Base-by-base conservation (phyloP, 164 flowering plant species). In the Protea cynaroides region DNA sequence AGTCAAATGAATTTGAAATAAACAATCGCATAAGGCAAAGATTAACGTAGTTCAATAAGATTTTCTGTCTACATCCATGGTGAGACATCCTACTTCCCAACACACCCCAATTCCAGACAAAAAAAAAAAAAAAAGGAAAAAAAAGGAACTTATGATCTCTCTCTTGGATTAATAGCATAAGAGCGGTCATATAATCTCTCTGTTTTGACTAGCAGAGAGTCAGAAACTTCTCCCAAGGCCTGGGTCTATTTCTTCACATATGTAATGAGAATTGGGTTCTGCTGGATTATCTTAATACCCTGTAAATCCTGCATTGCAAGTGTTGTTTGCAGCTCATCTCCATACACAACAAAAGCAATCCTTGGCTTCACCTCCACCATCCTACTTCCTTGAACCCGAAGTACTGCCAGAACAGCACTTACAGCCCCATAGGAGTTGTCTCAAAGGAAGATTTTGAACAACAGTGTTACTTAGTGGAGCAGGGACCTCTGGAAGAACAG, bases 321-420 rank as follows among this genome's bases (percentile, higher is more conserved):
- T 0, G 96, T 83, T 14, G 98, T 75, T 55, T 91, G 95, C 86
- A 85, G 78, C 75, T 91, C 96, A 65, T 94, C 77, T 19, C 73
- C 87, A 63, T 81, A 94, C 70, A 91, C 98, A 38, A 94, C 90
- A 60, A 94, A 94, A 25, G 98, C 93, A 70, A 94, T 91, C 12
- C 98, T 97, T 0, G 98, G 97, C 80, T 86, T 91, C 51, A 96
- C 81, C 71, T 94, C 98, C 56, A 89, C 79, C 98, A 94, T 94
- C 61, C 97, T 78, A 94, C 98, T 71, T 91, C 98, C 83, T 91
- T 89, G 65, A 94, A 88, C 56, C 98, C 98, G 1, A 83, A 74
- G 62, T 88, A 88, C 63, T 87, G 97, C 56, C 76, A 71, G 83
- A 89, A 89, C 40, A 91, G 79, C 89, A 89, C 79, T 74, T 89